Evolutionary conservation across 1,139 yeast species (phyloP), one percentile per base, ranked within the genome.

Genomic region (Yarrowia galli): DNA sequence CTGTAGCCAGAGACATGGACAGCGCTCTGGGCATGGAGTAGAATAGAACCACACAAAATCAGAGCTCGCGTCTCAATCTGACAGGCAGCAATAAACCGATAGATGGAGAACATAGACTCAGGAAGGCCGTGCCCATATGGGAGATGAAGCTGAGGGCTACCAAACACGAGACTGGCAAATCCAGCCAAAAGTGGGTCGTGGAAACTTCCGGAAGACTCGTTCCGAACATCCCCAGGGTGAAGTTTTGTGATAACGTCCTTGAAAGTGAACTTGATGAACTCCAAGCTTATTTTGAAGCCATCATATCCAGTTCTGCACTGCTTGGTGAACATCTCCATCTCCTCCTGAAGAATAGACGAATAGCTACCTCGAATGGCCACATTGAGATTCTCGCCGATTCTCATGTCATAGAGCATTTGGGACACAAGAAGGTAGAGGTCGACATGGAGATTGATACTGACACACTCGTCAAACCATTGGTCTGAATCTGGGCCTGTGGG

Each of bases 31-130:
- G 64, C 46, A 32, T 58, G 64, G 2, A 58, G 51, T 15, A 58
- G 40, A 20, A 58, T 20, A 18, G 64, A 58, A 2, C 51, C 64
- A 28, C 48, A 42, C 12, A 58, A 23, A 32, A 58, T 32, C 25
- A 58, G 25, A 43, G 64, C 49, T 10, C 64, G 64, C 10, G 64
- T 43, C n/a, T 58, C 64, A 58, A 58, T 58, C 32, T 58, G 64
- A 20, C 64, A 43, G 12, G 51, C 40, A 3, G 32, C 15, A 16
- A 58, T 16, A 16, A 58, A 58, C 28, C 64, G 18, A 51, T 42
- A 43, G 51, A 58, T 58, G 10, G 64, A 58, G 28, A 43, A 58
- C 49, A 58, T 42, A n/a, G 51, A 42, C 64, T 58, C 64, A 3
- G 64, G 64, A 5, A 58, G 51, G 2, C 20, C 38, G 16, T 32